Conservation (phyloP, 192 early-diverging fungal species). For the Gorgonomyces haynaldii region DNA sequence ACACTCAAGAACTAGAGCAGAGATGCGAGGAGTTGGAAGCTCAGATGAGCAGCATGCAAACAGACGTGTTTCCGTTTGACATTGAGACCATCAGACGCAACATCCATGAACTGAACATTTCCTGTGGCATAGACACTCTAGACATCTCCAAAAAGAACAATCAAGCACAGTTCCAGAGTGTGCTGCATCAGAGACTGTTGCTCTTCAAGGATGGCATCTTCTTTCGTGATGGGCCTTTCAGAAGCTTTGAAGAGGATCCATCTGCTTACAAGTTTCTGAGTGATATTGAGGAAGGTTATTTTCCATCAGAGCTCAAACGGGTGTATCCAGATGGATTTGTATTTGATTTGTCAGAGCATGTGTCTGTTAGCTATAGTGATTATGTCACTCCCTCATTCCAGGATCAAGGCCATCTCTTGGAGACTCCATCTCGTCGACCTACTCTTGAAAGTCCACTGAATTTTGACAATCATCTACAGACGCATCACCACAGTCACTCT, state of each 20-base stretch:
- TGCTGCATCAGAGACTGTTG: neutral
- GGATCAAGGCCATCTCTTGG: neutral
- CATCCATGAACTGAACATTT: neutral
- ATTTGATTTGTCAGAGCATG: neutral
- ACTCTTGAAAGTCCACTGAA: neutral
- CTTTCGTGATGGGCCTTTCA: constrained; percentile 12
- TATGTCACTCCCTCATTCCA: neutral
- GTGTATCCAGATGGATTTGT: constrained; percentile 24
- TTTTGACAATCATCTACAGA: neutral
- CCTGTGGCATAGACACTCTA: no score
- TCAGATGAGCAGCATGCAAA: no score
- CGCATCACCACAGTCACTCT: neutral
- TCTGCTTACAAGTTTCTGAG: constrained; percentile 15
- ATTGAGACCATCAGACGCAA: neutral
- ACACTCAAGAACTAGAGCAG: no score
- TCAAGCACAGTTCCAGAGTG: neutral
- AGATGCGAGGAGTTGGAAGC: no score
- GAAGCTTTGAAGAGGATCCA: constrained; percentile 11
- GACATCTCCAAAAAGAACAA: no score
- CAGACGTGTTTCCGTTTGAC: neutral
- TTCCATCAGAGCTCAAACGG: constrained; percentile 26
- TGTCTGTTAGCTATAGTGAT: neutral
- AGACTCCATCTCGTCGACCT: neutral
- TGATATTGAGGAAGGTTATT: constrained; percentile 30
- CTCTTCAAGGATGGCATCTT: constrained; percentile 25